Evolutionary conservation across 345 rosid genomes (phyloP).

Genomic region (Bretschneidera sinensis): DNA sequence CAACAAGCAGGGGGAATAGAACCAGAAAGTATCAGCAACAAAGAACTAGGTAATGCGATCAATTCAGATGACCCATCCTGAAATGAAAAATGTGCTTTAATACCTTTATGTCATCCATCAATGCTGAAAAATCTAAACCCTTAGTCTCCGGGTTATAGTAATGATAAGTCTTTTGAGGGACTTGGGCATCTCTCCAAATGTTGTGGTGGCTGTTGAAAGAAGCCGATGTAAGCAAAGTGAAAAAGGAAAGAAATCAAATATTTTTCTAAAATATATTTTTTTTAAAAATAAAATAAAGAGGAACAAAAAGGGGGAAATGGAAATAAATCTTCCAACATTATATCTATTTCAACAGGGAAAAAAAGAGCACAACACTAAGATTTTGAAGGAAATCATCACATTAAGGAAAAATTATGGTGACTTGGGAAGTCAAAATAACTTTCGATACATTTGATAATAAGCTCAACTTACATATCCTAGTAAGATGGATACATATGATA

Average conservation of each 20-base stretch:
- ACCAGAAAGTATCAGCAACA: background rate
- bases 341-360: background rate
- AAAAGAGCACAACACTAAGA: background rate
- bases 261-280: background rate
- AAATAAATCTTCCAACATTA: background rate
- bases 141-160: slow-evolving; percentile 86
- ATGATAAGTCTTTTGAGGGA: slow-evolving; percentile 74
- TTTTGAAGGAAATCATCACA: background rate
- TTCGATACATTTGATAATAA: too few species aligned
- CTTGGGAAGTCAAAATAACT: too few species aligned
- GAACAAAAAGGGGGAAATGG: background rate
- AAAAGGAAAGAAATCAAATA: background rate
- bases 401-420: too few species aligned
- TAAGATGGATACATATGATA: too few species aligned
- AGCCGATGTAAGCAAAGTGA: slow-evolving; percentile 4
- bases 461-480: too few species aligned
- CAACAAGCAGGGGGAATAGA: slow-evolving; percentile 2
- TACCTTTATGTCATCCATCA: slow-evolving; percentile 93
- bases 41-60: background rate
- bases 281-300: background rate
- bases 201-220: slow-evolving; percentile 80
- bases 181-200: slow-evolving; percentile 95
- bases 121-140: slow-evolving; percentile 77
- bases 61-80: background rate
- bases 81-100: background rate